Evolutionary conservation across 352 stramenopile genomes (phyloP).

Genomic region (Globisporangium heterothallicum): DNA sequence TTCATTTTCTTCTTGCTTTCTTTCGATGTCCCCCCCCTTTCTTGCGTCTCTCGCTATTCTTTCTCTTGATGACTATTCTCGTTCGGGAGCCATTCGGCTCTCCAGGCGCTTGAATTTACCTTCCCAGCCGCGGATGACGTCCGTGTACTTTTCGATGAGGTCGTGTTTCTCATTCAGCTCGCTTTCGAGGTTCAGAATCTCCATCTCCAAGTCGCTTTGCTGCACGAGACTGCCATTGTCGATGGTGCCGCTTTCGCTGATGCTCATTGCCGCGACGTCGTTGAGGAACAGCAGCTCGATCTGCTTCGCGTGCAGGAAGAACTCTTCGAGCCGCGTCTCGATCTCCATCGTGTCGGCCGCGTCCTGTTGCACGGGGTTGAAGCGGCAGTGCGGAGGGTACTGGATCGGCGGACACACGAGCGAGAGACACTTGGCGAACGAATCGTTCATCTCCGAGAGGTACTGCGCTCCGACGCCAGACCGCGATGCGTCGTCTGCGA

Average conservation of each 20-base stretch:
- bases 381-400: slow-evolving; percentile 79
- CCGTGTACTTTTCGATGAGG: slow-evolving; percentile 79
- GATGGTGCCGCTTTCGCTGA: background rate
- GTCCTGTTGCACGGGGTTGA: slow-evolving; percentile 78
- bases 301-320: slow-evolving; percentile 81
- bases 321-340: slow-evolving; percentile 59
- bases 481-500: background rate
- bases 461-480: slow-evolving; percentile 25
- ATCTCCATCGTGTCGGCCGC: slow-evolving; percentile 72
- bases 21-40: background rate
- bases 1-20: background rate
- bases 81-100: slow-evolving; percentile 52
- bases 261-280: slow-evolving; percentile 12
- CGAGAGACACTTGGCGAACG: slow-evolving; percentile 68
- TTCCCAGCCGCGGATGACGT: slow-evolving; percentile 80
- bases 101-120: slow-evolving; percentile 81
- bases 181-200: slow-evolving; percentile 69
- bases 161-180: slow-evolving; percentile 83
- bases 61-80: slow-evolving; percentile 22
- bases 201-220: slow-evolving; percentile 57
- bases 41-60: background rate
- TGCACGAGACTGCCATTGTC: slow-evolving; percentile 17
- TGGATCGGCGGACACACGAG: slow-evolving; percentile 76
- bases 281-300: slow-evolving; percentile 71
- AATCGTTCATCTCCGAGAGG: slow-evolving; percentile 65